Percentiles rank a stretch among this genome's conserved stretches.
These are phyloP conservation scores for Escallonia herrerae DNA, from an alignment of 129 eudicot species.

Conservation along the genomic window DNA sequence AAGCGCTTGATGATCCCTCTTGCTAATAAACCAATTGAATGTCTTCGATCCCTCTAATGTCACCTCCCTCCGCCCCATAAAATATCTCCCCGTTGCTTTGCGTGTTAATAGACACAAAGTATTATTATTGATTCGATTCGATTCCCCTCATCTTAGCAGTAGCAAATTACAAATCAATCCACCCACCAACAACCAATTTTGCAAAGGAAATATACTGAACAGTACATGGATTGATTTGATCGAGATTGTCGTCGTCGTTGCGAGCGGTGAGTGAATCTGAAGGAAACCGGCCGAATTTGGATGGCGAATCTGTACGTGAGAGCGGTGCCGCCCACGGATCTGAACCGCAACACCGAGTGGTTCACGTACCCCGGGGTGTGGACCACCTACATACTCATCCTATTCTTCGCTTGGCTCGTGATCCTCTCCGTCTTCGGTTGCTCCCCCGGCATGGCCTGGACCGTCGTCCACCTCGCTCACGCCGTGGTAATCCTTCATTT, in stretches of 20 bases:
- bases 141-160: too few relatives aligned
- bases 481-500: slow-evolving; percentile 36
- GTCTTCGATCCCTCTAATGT: neutral
- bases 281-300: neutral
- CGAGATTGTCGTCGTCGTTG: neutral
- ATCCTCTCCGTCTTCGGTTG: slow-evolving; percentile 72
- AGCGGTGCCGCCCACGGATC: slow-evolving; percentile 87
- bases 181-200: too few relatives aligned
- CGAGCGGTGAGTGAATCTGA: neutral
- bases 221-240: neutral
- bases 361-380: slow-evolving; percentile 95
- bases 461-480: slow-evolving; percentile 76
- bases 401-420: slow-evolving; percentile 84
- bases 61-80: neutral
- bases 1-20: too few relatives aligned
- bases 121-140: neutral
- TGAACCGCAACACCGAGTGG: slow-evolving; percentile 91
- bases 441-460: slow-evolving; percentile 95
- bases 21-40: too few relatives aligned
- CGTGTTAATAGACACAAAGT: neutral
- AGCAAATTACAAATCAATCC: too few relatives aligned
- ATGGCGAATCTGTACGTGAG: slow-evolving; percentile 72
- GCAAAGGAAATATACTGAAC: too few relatives aligned
- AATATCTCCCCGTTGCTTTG: slow-evolving; percentile 5
- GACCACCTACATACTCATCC: slow-evolving; percentile 74